phyloP scores from a whole-genome alignment of 2,329 filamentous ascomycete species.

The Phoma sp. region DNA sequence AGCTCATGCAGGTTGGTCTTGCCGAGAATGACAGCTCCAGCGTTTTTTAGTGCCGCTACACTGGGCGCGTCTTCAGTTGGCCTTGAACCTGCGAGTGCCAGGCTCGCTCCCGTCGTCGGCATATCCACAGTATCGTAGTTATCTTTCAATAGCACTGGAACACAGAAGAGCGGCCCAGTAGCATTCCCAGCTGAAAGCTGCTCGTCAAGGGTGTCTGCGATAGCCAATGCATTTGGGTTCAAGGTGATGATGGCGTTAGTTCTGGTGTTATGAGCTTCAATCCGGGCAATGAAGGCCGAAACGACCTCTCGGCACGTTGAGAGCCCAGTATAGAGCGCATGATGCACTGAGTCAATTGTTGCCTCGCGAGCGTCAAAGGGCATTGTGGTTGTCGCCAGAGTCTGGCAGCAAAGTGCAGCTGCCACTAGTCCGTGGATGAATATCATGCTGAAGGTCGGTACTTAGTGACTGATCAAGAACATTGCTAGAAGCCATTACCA shows the following conservation, averaged over 20 bases:
- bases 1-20: conserved; percentile 68
- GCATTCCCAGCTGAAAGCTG: conserved; percentile 56
- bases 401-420: conserved; percentile 19
- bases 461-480: neutral
- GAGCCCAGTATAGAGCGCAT: conserved; percentile 59
- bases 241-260: conserved; percentile 65
- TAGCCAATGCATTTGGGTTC: conserved; percentile 55
- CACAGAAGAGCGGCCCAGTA: conserved; percentile 62
- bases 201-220: conserved; percentile 59
- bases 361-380: conserved; percentile 63
- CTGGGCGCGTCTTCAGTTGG: conserved; percentile 58
- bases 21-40: conserved; percentile 62
- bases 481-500: neutral
- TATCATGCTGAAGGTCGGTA: conserved; percentile 1
- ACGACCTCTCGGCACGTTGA: conserved; percentile 63
- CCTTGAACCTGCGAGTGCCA: conserved; percentile 56
- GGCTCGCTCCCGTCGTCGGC: conserved; percentile 63
- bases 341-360: conserved; percentile 63
- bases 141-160: conserved; percentile 69
- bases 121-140: conserved; percentile 64
- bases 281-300: conserved; percentile 62
- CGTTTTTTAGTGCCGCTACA: conserved; percentile 56
- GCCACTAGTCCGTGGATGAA: neutral
- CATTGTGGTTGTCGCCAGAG: conserved; percentile 31
- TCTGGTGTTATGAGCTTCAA: conserved; percentile 61